These are phyloP conservation scores for Citrullus mucosospermus DNA, from an alignment of 306 rosid genomes.

Conservation along the genomic window DNA sequence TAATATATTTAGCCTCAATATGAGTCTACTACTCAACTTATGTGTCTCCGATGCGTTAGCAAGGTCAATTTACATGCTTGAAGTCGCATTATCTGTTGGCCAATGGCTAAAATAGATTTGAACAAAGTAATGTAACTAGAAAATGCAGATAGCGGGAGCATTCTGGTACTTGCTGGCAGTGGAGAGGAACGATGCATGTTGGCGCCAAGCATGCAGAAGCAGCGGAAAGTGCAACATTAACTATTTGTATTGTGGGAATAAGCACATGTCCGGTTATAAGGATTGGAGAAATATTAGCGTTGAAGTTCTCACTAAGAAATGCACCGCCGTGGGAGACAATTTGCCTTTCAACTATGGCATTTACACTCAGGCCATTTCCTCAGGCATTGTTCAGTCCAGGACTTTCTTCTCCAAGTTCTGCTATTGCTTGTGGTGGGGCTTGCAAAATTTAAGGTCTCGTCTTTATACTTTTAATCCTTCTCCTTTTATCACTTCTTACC, in stretches of 20 bases:
- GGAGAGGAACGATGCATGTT: conserved; percentile 67
- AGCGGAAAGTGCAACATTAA: conserved; percentile 26
- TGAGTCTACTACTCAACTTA: no score
- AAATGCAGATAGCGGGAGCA: conserved; percentile 47
- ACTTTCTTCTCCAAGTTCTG: conserved; percentile 51
- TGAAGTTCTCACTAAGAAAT: conserved; percentile 21
- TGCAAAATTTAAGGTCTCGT: conserved; percentile 70
- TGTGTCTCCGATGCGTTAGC: no score
- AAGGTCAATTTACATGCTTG: no score
- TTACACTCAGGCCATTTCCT: conserved; percentile 44
- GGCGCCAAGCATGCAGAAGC: conserved; percentile 40
- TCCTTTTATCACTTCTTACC: neutral
- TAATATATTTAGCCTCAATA: no score
- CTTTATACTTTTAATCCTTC: neutral
- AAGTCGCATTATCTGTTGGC: no score
- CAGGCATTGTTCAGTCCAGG: conserved; percentile 36
- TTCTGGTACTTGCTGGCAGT: conserved; percentile 77
- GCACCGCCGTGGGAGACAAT: conserved; percentile 18
- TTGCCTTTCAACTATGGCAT: conserved; percentile 58
- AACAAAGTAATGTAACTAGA: no score
- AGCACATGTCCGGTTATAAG: conserved; percentile 24
- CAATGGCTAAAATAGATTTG: no score
- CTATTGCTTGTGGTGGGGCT: conserved; percentile 68
- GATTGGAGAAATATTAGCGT: conserved; percentile 37
- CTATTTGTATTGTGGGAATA: conserved; percentile 48